A percentile compares a stretch with the other conserved stretches of the same genome.
Conservation (phyloP, 257 asterid genomes). For the Cynanchum wilfordii region DNA sequence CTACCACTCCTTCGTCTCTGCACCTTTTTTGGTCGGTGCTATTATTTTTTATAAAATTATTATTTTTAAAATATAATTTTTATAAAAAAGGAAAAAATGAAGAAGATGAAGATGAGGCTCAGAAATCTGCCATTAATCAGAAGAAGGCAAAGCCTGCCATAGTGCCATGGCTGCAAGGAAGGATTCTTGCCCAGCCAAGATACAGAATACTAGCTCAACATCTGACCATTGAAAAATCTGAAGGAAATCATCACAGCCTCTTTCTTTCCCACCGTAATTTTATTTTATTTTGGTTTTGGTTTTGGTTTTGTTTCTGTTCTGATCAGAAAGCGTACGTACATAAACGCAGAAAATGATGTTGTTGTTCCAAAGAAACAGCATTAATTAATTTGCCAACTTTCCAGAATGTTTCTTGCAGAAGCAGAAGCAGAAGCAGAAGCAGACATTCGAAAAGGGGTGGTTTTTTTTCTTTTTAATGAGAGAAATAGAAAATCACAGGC, state of each 20-base stretch:
- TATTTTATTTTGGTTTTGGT: no score
- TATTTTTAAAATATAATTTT: no score
- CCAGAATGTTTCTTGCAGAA: not conserved
- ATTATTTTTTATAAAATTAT: no score
- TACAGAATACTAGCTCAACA: not conserved
- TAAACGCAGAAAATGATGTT: not conserved
- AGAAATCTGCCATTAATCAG: slow-evolving; percentile 2
- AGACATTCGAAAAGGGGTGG: not conserved
- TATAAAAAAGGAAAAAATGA: not conserved
- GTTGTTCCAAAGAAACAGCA: not conserved
- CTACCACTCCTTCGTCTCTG: no score
- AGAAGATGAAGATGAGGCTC: not conserved
- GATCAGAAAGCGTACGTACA: not conserved
- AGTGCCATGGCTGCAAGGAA: slow-evolving; percentile 11
- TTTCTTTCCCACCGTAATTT: no score
- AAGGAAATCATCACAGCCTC: slow-evolving; percentile 15
- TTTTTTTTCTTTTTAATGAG: not conserved
- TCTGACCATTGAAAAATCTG: not conserved
- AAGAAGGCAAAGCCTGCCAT: slow-evolving; percentile 10
- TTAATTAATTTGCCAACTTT: not conserved
- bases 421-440: not conserved
- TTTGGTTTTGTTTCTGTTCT: not conserved
- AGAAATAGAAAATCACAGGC: slow-evolving; percentile 5
- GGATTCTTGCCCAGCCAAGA: slow-evolving; percentile 6
- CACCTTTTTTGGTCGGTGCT: no score